These are phyloP conservation scores for Meira nashicola DNA, from an alignment of 1,284 basidiomycete genomes.

Conservation along the genomic window DNA sequence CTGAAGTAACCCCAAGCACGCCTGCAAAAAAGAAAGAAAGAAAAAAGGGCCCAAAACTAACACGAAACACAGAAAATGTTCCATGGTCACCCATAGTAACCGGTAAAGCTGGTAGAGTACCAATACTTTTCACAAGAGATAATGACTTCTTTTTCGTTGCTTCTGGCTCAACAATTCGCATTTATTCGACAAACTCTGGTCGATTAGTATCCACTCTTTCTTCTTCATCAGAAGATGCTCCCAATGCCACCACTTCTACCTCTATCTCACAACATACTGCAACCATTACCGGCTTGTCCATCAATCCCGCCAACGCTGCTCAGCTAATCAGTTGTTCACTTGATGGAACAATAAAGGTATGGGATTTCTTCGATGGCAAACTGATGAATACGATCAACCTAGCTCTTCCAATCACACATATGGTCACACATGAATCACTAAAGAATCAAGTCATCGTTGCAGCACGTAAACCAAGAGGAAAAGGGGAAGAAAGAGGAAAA, in stretches of 20 bases:
- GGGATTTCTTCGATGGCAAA: conserved; percentile 86
- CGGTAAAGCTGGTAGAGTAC: conserved; percentile 10
- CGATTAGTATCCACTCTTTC: conserved; percentile 48
- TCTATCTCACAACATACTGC: conserved; percentile 28
- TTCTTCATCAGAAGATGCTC: neutral
- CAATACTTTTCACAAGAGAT: conserved; percentile 21
- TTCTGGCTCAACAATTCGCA: conserved; percentile 35
- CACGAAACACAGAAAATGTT: neutral
- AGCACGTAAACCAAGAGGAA: conserved; percentile 58
- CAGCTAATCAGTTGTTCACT: conserved; percentile 81
- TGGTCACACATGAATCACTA: conserved; percentile 66
- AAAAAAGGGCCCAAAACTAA: too few relatives aligned
- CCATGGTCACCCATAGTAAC: conserved; percentile 18
- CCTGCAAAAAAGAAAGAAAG: too few relatives aligned
- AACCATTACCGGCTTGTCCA: conserved; percentile 63
- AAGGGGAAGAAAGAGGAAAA: conserved; percentile 7
- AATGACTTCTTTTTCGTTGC: conserved; percentile 41
- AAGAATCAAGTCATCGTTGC: conserved; percentile 67
- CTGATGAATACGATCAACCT: conserved; percentile 60
- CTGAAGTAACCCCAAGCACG: too few relatives aligned
- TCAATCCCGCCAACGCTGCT: conserved; percentile 80
- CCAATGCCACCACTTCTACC: neutral
- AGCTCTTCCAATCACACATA: conserved; percentile 67
- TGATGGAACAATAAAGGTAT: conserved; percentile 78
- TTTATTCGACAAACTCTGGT: conserved; percentile 43